phyloP scores from a whole-genome alignment of 2,329 filamentous ascomycete species.

The Fonsecaea multimorphosa region DNA sequence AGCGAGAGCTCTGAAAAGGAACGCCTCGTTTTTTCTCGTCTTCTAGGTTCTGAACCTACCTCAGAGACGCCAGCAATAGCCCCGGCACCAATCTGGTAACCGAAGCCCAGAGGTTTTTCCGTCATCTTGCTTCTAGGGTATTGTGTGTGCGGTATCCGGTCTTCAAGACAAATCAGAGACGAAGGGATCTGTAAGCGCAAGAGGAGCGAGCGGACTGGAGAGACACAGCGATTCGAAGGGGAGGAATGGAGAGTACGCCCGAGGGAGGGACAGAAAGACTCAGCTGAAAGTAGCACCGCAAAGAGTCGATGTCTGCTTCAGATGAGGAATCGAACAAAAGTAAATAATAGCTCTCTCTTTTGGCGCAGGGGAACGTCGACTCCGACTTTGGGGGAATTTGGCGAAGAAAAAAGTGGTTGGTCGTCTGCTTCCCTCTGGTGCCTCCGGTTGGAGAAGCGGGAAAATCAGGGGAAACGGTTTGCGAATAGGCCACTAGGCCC shows the following conservation, averaged over 20 bases:
- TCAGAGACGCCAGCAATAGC: constrained; percentile 98
- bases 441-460: constrained; percentile 19
- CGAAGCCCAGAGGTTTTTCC: constrained; percentile 83
- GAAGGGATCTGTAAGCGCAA: not conserved
- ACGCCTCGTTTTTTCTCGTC: not conserved
- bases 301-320: not conserved
- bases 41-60: constrained; percentile 60
- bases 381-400: constrained; percentile 3
- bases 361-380: not conserved
- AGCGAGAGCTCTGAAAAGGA: constrained; percentile 1
- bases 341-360: not conserved
- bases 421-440: not conserved
- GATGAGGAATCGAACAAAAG: not conserved
- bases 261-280: not conserved
- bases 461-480: constrained; percentile 11
- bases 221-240: not conserved
- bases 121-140: constrained; percentile 27
- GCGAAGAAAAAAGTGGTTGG: constrained; percentile 1
- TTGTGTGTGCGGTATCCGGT: constrained; percentile 26
- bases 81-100: constrained; percentile 94
- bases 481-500: not conserved
- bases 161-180: not conserved
- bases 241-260: not conserved
- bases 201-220: not conserved
- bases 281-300: not conserved